Evolutionary conservation across 768 basidiomycete genomes (phyloP), one percentile per base, ranked within the genome.

Genomic region (Kwoniella shandongensis): DNA sequence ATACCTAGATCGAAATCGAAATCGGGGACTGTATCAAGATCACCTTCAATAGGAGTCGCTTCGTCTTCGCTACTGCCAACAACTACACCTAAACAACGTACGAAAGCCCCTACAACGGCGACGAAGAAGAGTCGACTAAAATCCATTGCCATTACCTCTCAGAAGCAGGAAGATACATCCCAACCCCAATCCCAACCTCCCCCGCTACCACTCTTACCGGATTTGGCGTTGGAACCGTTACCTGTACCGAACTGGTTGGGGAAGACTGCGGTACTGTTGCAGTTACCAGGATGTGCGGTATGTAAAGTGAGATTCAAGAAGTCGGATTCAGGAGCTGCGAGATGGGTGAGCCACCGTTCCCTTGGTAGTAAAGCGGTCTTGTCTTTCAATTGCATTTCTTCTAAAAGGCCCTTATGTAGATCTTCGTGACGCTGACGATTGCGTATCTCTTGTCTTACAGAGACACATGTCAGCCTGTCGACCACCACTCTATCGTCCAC

Each of bases 391-490:
- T n/a, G n/a, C n/a, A n/a, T n/a, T n/a, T n/a, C n/a, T n/a, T n/a
- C n/a, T n/a, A n/a, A n/a, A n/a, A n/a, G n/a, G n/a, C n/a, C n/a
- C n/a, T n/a, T n/a, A n/a, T n/a, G n/a, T n/a, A n/a, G n/a, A n/a
- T n/a, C n/a, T n/a, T n/a, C n/a, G n/a, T n/a, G n/a, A n/a, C n/a
- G n/a, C n/a, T n/a, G n/a, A n/a, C n/a, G n/a, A n/a, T n/a, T n/a
- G n/a, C n/a, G n/a, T n/a, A n/a, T 32, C 32, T 32, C 13, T 13
- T 15, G 42, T n/a, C 12, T 30, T 20, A n/a, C 44, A 73, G 71
- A 41, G 59, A 54, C 71, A 73, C 44, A 70, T 68, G 20, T 63
- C 68, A 15, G 63, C 51, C 5, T 73, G 71, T 42, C 54, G 67
- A 12, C 63, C 71, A 35, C 66, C 68, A 7, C 55, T 62, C 7